Evolutionary conservation across 1,284 basidiomycete species (phyloP).

Genomic region (Gymnopus androsaceus): DNA sequence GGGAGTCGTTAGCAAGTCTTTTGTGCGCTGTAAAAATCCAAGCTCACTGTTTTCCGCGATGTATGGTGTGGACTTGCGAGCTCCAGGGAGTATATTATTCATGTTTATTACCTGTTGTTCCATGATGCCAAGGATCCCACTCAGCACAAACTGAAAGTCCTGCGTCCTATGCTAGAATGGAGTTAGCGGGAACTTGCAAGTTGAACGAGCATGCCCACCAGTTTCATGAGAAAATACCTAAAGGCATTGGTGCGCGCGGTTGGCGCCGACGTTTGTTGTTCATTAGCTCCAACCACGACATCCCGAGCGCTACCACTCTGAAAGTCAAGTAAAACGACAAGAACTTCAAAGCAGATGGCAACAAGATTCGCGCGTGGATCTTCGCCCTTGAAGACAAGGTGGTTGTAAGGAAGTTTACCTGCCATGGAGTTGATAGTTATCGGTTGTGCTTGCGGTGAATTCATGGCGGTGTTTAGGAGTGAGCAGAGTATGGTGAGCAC

Average conservation of each 20-base stretch:
- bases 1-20: conserved; percentile 16
- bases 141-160: conserved; percentile 83
- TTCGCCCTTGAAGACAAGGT: conserved; percentile 86
- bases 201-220: conserved; percentile 50
- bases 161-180: conserved; percentile 74
- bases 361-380: conserved; percentile 74
- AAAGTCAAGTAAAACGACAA: conserved; percentile 81
- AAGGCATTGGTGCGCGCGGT: conserved; percentile 83
- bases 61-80: conserved; percentile 78
- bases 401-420: conserved; percentile 81
- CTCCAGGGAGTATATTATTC: conserved; percentile 80
- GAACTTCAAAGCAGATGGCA: conserved; percentile 70
- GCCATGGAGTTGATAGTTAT: conserved; percentile 64
- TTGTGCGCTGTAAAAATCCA: conserved; percentile 14
- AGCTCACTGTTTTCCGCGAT: conserved; percentile 76
- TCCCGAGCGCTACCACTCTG: conserved; percentile 75
- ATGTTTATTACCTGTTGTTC: conserved; percentile 74
- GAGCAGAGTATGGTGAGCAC: conserved; percentile 90
- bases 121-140: conserved; percentile 71
- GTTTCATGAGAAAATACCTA: conserved; percentile 85
- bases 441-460: conserved; percentile 47
- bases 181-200: conserved; percentile 14
- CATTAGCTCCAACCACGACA: conserved; percentile 38
- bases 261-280: conserved; percentile 49
- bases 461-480: conserved; percentile 86